Base-by-base conservation (phyloP, 2,329 filamentous ascomycete genomes). In the Trichoderma aggressivum region DNA sequence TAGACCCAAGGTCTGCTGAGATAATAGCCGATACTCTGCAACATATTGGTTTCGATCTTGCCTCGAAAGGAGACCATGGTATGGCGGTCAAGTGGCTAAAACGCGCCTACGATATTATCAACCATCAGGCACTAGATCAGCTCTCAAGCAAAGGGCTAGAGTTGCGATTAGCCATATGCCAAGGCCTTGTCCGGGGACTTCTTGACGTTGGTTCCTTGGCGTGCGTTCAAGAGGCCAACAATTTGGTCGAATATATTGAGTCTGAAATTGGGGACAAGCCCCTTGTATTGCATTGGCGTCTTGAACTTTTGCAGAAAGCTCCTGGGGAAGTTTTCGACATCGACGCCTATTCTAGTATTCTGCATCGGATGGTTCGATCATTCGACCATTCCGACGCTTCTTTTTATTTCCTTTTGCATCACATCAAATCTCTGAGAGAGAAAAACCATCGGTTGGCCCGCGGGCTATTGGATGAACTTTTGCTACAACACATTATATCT, bases 31-130 rank as follows among this genome's bases (percentile, higher is more conserved):
- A 94, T 75, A 82, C 91, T 2, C 84, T 94, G 8, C 92, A 90
- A 73, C 89, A 91, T 72, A 92, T 97, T 53, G 94, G 94, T 4
- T 89, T 86, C 61, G 84, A 85, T 16, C 80, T 91, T 16, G 78
- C 88, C 3, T 79, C 77, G 3, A 87, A 86, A 65, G 81, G 84
- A 8, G 84, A 91, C 65, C 85, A 85, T 73, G 75, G 81, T 1
- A 77, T 86, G 58, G 91, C 93, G 0, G 78, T 86, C 2, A 89
- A 87, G 75, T 98, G 95, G 96, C 82, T 97, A 0, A 86, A 90
- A 70, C 86, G 92, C 74, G 90, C 92, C 3, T 84, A 88, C 62
- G 82, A 89, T 12, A 76, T 90, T 32, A 82, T 94, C 30, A 85
- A 86, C 64, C 76, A 77, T 24, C 87, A 89, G 69, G 84, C 87